phyloP scores from a whole-genome alignment of 2,329 filamentous ascomycete genomes.

The Colletotrichum kahawae region DNA sequence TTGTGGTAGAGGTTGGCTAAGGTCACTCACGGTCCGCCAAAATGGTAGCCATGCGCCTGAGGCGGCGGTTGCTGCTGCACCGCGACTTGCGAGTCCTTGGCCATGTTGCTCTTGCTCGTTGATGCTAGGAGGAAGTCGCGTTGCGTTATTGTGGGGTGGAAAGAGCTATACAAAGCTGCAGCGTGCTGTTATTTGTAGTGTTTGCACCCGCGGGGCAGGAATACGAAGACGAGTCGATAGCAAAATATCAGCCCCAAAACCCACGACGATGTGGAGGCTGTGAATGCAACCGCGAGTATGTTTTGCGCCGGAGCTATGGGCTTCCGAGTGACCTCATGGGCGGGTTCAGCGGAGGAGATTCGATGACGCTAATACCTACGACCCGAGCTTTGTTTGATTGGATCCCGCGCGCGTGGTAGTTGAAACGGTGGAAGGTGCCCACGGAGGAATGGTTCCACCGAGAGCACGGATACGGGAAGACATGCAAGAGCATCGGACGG shows the following conservation, averaged over 20 bases:
- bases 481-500: neutral
- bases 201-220: neutral
- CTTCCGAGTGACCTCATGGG: constrained; percentile 33
- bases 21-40: constrained; percentile 53
- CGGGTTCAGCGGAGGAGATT: neutral
- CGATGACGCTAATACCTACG: constrained; percentile 13
- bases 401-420: neutral
- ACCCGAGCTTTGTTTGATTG: neutral
- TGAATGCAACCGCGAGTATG: neutral
- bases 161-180: neutral
- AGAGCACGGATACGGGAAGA: neutral
- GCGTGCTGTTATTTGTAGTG: neutral
- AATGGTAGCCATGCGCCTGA: constrained; percentile 51
- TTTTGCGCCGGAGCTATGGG: constrained; percentile 23
- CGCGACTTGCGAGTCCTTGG: constrained; percentile 32
- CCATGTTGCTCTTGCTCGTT: constrained; percentile 28
- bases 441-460: constrained; percentile 20
- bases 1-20: rapidly evolving
- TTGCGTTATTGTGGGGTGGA: neutral
- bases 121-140: neutral
- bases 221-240: neutral
- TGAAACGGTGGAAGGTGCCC: neutral
- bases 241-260: neutral
- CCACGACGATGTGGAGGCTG: neutral
- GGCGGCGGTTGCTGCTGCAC: constrained; percentile 23